A percentile compares a stretch with the other conserved stretches of the same genome.
Evolutionary conservation across 306 rosid genomes (phyloP).

Genomic region (Malus fusca): DNA sequence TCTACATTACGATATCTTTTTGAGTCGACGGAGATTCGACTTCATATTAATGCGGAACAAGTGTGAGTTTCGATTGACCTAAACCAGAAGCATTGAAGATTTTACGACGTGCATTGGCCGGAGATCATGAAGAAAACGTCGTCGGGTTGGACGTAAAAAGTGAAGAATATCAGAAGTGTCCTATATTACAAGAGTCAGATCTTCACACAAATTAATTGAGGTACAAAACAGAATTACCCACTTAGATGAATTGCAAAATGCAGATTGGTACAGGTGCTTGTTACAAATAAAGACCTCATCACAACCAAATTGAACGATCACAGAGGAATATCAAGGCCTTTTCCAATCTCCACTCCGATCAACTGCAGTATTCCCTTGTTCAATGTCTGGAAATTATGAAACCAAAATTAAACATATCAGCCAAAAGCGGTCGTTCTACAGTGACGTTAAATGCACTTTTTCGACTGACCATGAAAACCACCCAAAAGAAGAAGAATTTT

Average conservation of each 20-base stretch:
- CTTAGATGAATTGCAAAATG: neutral
- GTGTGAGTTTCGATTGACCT: neutral
- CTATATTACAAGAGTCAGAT: neutral
- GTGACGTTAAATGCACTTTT: no score
- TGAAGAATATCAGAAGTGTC: no score
- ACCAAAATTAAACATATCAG: neutral
- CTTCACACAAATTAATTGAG: neutral
- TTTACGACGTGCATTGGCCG: neutral
- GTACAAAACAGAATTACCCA: neutral
- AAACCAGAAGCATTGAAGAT: neutral
- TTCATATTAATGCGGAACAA: neutral
- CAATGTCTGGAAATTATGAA: slow-evolving; percentile 53
- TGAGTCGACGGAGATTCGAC: no score
- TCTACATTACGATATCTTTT: no score
- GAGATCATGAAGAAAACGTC: neutral
- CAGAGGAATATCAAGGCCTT: slow-evolving; percentile 85
- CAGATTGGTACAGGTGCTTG: neutral
- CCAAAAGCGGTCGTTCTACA: neutral
- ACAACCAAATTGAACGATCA: slow-evolving; percentile 18
- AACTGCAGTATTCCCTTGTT: slow-evolving; percentile 77
- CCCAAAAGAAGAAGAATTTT: slow-evolving; percentile 12
- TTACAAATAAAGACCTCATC: neutral
- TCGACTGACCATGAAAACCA: neutral
- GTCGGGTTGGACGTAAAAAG: neutral
- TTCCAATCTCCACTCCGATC: slow-evolving; percentile 86